phyloP scores from a whole-genome alignment of 345 rosid species.

The Camelina neglecta region DNA sequence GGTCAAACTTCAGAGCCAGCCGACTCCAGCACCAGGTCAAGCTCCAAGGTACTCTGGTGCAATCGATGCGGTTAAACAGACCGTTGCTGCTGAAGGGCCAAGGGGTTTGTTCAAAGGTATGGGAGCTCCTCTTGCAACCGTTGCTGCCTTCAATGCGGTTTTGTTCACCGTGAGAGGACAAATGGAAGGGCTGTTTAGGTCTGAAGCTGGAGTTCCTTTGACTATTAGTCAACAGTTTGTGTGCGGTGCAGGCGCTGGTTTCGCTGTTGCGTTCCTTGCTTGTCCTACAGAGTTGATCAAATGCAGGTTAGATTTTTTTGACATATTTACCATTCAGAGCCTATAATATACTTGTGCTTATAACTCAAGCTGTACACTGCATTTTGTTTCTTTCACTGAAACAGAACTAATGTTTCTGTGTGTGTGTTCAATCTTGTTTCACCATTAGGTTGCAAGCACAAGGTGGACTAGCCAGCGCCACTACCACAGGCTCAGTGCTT shows the following conservation, averaged over 20 bases:
- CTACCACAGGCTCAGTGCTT: conserved; percentile 48
- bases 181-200: conserved; percentile 82
- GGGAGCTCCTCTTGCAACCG: conserved; percentile 99
- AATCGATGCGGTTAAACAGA: conserved; percentile 84
- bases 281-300: conserved; percentile 98
- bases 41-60: conserved; percentile 78
- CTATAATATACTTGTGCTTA: background rate
- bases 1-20: conserved; percentile 99
- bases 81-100: conserved; percentile 89
- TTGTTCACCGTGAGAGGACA: conserved; percentile 95
- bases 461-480: conserved; percentile 62
- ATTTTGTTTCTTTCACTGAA: background rate
- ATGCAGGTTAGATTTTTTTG: conserved; percentile 67
- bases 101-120: conserved; percentile 95
- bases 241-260: conserved; percentile 93
- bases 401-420: conserved; percentile 19
- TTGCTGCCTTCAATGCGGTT: conserved; percentile 96
- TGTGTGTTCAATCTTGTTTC: conserved; percentile 25
- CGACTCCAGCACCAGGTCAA: conserved; percentile 79
- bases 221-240: conserved; percentile 77
- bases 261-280: conserved; percentile 95
- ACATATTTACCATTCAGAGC: background rate
- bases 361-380: background rate
- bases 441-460: conserved; percentile 90
- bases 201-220: conserved; percentile 81